These are phyloP conservation scores for Bretziella fagacearum DNA, from an alignment of 2,329 filamentous ascomycete genomes.

Conservation along the genomic window DNA sequence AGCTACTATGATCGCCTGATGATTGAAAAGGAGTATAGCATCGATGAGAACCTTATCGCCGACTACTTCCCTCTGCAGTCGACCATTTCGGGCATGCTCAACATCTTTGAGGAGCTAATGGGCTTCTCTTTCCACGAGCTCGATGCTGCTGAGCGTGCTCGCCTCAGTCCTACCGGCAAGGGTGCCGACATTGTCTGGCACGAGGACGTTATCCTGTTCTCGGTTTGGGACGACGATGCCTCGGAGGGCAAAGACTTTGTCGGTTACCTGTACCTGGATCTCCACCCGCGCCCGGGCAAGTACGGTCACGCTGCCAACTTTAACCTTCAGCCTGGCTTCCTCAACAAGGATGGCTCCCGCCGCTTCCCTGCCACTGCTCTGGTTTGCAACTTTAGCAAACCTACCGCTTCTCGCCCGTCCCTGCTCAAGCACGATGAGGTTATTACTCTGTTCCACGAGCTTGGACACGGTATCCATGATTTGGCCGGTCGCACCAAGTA, in stretches of 20 bases:
- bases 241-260: constrained; percentile 55
- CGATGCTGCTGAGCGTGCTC: constrained; percentile 44
- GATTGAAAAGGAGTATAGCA: constrained; percentile 63
- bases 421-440: constrained; percentile 72
- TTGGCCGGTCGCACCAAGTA: constrained; percentile 45
- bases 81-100: constrained; percentile 61
- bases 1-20: constrained; percentile 66
- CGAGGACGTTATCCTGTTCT: constrained; percentile 65
- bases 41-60: constrained; percentile 64
- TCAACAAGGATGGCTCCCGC: constrained; percentile 48
- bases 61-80: constrained; percentile 68
- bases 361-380: constrained; percentile 63
- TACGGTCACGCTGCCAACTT: constrained; percentile 79
- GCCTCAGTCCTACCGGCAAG: constrained; percentile 48
- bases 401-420: constrained; percentile 56
- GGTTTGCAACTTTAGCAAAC: constrained; percentile 76
- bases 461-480: constrained; percentile 56
- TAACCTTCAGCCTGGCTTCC: constrained; percentile 57
- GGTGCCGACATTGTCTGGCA: constrained; percentile 65
- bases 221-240: constrained; percentile 66
- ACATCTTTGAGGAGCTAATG: constrained; percentile 70
- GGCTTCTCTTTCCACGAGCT: constrained; percentile 65
- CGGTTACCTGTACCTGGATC: constrained; percentile 68
- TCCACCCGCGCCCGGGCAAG: constrained; percentile 65
- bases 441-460: constrained; percentile 65